Percentiles rank a stretch among this genome's conserved stretches.
Conservation (phyloP, 176 grass and related monocot genomes). For the sorghum (Sorghum bicolor) region Sorghum_bicolor_NCBIv3 NC_012874.2:41256501-41257000, state of each 20-base stretch:
- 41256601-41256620: not conserved
- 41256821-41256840: slow-evolving; percentile 96
- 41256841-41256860: slow-evolving; percentile 80
- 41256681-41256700: not conserved
- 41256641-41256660: not conserved
- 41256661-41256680: not conserved
- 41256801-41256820: slow-evolving; percentile 90
- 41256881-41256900: slow-evolving; percentile 88
- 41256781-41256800: slow-evolving; percentile 84
- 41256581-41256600: not conserved
- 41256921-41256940: slow-evolving; percentile 68
- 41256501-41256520: not conserved
- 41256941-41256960: slow-evolving; percentile 75
- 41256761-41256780: slow-evolving; percentile 93
- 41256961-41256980: slow-evolving; percentile 93
- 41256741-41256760: slow-evolving; percentile 3
- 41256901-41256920: slow-evolving; percentile 77
- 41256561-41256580: not conserved
- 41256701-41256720: not conserved
- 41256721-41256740: not conserved
- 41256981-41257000: slow-evolving; percentile 89
- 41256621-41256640: not conserved
- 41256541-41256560: not conserved
- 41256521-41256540: not conserved
- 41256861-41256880: slow-evolving; percentile 88